These are phyloP conservation scores for Trypanosoma cruzi DNA, from an alignment of 208 protist genomes.

Conservation along the genomic window DNA sequence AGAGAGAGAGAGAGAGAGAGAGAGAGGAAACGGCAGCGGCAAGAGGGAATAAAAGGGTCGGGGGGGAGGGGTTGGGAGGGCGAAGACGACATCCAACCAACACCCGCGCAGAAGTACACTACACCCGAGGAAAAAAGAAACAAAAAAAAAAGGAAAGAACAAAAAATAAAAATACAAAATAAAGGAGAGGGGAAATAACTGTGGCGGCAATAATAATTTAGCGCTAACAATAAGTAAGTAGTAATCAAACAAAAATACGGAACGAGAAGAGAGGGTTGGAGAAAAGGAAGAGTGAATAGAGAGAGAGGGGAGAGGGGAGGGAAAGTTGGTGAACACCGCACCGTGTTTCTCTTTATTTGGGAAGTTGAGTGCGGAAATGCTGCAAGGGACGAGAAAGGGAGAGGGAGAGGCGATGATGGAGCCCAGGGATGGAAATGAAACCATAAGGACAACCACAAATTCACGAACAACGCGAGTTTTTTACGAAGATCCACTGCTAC, in stretches of 20 bases:
- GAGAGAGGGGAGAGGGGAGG: neutral
- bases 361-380: neutral
- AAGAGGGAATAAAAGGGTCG: no score
- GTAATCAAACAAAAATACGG: slow-evolving; percentile 9
- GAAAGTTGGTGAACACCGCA: neutral
- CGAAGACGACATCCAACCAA: neutral
- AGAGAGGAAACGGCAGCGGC: no score
- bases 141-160: slow-evolving; percentile 9
- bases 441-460: slow-evolving; percentile 1
- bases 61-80: no score
- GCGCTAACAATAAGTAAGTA: slow-evolving; percentile 1
- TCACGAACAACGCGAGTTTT: neutral
- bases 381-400: neutral
- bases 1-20: no score
- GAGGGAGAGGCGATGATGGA: neutral
- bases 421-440: neutral
- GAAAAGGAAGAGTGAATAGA: neutral
- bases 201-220: no score
- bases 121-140: slow-evolving; percentile 1
- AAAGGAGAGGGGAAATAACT: no score
- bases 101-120: neutral
- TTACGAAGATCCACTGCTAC: slow-evolving; percentile 17
- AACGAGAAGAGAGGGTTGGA: neutral
- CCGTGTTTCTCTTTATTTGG: neutral
- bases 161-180: slow-evolving; percentile 5